Evolutionary conservation across 345 rosid species (phyloP), one percentile per base, ranked within the genome.

Genomic region (Lumnitzera littorea): DNA sequence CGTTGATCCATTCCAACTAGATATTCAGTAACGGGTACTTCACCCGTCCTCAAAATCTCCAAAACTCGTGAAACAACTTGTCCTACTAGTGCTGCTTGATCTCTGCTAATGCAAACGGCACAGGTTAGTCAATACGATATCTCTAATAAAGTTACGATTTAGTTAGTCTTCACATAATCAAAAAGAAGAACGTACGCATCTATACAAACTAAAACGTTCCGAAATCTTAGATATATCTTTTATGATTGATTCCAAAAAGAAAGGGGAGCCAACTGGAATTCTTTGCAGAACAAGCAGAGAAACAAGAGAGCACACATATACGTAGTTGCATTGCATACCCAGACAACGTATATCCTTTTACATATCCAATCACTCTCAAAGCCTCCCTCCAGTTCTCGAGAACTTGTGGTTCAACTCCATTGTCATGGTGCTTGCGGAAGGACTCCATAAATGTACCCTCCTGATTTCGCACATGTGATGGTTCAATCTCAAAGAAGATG

Each of bases 1-100:
- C 52, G 61, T 3, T 29, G 15, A 49, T 62, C 58, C 0, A 67
- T 62, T 43, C 72, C 72, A 13, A 67, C 58, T n/a, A 62, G 10
- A 25, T 50, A 29, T 0, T 54, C 24, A 4, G 50, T 48, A 15
- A 57, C 5, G 3, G 29, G 7, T 5, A 59, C n/a, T 15, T 24
- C 24, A 49, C 29, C 46, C 15, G 20, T 14, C 29, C 53, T 54
- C 43, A 72, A 11, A 24, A 0, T 51, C 13, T 0, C 15, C 50
- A 24, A 60, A 25, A 59, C 36, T 0, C 54, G 17, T 3, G 41
- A 12, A 2, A 67, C 69, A 8, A 67, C 25, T 41, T 47, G 12
- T 14, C 43, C 23, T 13, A 63, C 31, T 23, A 67, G 41, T 11
- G 17, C 49, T 7, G 59, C 50, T 13, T 60, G 58, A 8, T 48